These are phyloP conservation scores for Pseudoturritis turrita DNA, from an alignment of 345 rosid genomes.

Conservation along the genomic window DNA sequence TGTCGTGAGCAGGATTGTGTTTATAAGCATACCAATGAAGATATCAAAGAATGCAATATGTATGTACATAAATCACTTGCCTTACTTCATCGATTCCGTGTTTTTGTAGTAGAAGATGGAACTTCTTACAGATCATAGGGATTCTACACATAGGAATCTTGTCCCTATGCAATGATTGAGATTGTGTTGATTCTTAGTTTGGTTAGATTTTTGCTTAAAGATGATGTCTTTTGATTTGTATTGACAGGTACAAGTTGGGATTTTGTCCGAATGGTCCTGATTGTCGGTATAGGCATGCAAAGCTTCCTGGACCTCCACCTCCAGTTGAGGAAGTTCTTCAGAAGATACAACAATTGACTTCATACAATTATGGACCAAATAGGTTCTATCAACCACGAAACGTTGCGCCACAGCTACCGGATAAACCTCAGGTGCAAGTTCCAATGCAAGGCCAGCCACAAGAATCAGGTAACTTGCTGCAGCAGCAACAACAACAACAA, in stretches of 20 bases:
- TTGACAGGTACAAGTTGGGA: conserved; percentile 86
- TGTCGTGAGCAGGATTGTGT: conserved; percentile 98
- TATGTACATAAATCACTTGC: conserved; percentile 34
- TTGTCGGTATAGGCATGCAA: conserved; percentile 92
- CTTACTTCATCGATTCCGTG: background rate
- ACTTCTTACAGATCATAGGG: background rate
- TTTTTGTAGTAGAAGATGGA: background rate
- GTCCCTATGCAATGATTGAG: background rate
- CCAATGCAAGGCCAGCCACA: conserved; percentile 56
- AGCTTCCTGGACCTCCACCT: conserved; percentile 95
- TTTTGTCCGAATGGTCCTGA: conserved; percentile 99
- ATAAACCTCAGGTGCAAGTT: conserved; percentile 61
- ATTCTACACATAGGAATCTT: too few species aligned
- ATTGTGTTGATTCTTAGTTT: background rate
- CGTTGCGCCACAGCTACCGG: conserved; percentile 53
- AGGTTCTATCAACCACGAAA: conserved; percentile 70
- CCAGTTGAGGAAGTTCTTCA: conserved; percentile 92
- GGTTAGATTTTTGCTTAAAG: background rate
- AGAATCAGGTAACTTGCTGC: conserved; percentile 39
- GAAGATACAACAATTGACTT: conserved; percentile 83
- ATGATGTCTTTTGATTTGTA: background rate
- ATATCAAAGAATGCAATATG: conserved; percentile 99
- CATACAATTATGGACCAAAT: conserved; percentile 61
- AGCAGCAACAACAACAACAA: conserved; percentile 55
- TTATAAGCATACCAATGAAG: conserved; percentile 94